Evolutionary conservation across 2,329 filamentous ascomycete species (phyloP), one percentile per base, ranked within the genome.

Genomic region (Neocatenulostroma microsporum): DNA sequence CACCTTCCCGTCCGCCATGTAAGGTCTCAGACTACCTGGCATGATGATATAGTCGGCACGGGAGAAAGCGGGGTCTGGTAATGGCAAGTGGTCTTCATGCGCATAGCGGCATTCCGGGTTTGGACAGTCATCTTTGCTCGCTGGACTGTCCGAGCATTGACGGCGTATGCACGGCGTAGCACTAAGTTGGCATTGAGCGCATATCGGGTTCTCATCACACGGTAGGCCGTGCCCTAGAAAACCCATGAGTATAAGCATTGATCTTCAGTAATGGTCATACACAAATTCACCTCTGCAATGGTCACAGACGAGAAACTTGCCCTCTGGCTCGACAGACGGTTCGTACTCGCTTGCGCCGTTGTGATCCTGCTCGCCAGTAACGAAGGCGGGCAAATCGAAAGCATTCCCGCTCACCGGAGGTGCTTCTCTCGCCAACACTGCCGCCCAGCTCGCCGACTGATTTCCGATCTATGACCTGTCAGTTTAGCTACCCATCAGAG

Each of bases 241-340:
- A n/a, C n/a, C n/a, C n/a, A n/a, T n/a, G n/a, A n/a, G n/a, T n/a
- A n/a, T n/a, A n/a, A n/a, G n/a, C n/a, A n/a, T n/a, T n/a, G n/a
- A n/a, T n/a, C n/a, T n/a, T n/a, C n/a, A n/a, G n/a, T n/a, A n/a
- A n/a, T n/a, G n/a, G n/a, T n/a, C n/a, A n/a, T n/a, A n/a, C n/a
- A n/a, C n/a, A n/a, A n/a, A n/a, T n/a, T n/a, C n/a, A n/a, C 10
- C 10, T 14, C 17, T 14, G 28, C 28, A 30, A 18, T 30, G 28
- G 28, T 30, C 28, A n/a, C 28, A 30, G 15, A 30, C 28, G 8
- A 30, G 17, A 13, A 30, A 30, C 14, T 30, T 30, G 28, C 28
- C 28, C 6, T 30, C 17, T n/a, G 21, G 21, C n/a, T 24, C 21
- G n/a, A 8, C 21, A n/a, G 8, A n/a, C 8, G 8, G 21, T 24